Evolutionary conservation across 768 basidiomycete species (phyloP).

Genomic region (Naematelia aurantialba): DNA sequence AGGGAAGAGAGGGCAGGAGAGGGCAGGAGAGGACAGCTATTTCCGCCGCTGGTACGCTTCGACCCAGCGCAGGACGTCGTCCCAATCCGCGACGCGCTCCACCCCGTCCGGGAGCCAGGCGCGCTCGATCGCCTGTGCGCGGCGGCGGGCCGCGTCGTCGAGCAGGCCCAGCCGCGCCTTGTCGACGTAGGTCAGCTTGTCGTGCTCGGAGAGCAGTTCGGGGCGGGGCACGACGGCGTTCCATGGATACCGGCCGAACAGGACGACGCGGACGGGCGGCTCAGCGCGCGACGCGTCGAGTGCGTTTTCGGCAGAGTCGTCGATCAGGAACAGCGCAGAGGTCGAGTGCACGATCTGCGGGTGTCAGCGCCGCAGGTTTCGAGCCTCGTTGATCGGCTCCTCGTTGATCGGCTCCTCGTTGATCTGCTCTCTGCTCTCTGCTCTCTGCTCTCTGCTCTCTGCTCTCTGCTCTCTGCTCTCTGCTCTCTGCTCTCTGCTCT

Average conservation of each 20-base stretch:
- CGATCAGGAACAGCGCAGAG: constrained; percentile 65
- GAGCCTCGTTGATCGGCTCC: no score
- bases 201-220: not conserved
- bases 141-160: constrained; percentile 57
- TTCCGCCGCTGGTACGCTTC: constrained; percentile 13
- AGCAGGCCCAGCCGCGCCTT: constrained; percentile 28
- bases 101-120: constrained; percentile 55
- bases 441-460: no score
- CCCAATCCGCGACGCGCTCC: constrained; percentile 64
- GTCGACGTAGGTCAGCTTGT: constrained; percentile 41
- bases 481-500: no score
- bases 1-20: not conserved
- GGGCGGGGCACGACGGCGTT: constrained; percentile 56
- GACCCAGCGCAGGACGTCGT: constrained; percentile 52
- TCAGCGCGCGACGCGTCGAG: constrained; percentile 57
- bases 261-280: constrained; percentile 60
- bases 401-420: no score
- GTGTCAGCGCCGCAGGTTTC: no score
- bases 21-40: no score
- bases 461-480: no score
- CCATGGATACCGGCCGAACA: constrained; percentile 77
- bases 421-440: no score
- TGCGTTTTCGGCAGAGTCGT: constrained; percentile 78
- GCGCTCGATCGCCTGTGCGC: constrained; percentile 55
- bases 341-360: constrained; percentile 63